Evolutionary conservation across 2,329 filamentous ascomycete genomes (phyloP), one percentile per base, ranked within the genome.

Genomic region (Colletotrichum sp.): DNA sequence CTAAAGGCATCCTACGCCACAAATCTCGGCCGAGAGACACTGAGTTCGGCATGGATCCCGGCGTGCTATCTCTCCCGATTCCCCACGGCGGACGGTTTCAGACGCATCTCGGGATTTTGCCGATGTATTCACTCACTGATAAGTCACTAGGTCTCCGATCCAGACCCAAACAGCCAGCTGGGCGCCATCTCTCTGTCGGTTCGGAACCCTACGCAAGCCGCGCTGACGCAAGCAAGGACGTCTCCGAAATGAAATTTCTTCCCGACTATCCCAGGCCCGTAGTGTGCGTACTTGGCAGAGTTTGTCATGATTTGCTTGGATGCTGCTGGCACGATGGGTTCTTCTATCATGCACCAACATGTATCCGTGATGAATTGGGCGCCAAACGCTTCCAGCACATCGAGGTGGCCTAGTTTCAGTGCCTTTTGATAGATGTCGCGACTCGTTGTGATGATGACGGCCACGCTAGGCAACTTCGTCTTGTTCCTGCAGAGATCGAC

Each of bases 231-330:
- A 0, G 21, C 69, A 36, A 71, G 78, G 16, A 82, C 55, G 18
- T 79, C 79, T 1, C 77, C 79, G 71, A 83, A 83, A 9, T 77
- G 75, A 43, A 81, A 81, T 1, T 56, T 67, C 52, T 70, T 78
- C 10, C 79, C 73, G 1, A 77, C 77, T 7, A 82, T 65, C 1
- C 80, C 80, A 1, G 80, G 80, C 1, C 83, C 83, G 38, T 88
- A 88, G 78, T 88, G 85, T 0, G 86, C 86, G 77, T 88, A 87
- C 76, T 88, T 88, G 1, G 80, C 85, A 2, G 87, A 88, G 66
- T 88, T 88, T 0, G 83, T 88, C 86, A 86, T 83, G 70, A 88
- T 83, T 2, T 78, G 81, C 4, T 78, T 78, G 0, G 79, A 75
- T 4, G 66, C 12, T 0, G 8, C 43, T 5, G 80, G 81, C 10